phyloP scores from a whole-genome alignment of 768 basidiomycete genomes.

The Mycena belliarum region DNA sequence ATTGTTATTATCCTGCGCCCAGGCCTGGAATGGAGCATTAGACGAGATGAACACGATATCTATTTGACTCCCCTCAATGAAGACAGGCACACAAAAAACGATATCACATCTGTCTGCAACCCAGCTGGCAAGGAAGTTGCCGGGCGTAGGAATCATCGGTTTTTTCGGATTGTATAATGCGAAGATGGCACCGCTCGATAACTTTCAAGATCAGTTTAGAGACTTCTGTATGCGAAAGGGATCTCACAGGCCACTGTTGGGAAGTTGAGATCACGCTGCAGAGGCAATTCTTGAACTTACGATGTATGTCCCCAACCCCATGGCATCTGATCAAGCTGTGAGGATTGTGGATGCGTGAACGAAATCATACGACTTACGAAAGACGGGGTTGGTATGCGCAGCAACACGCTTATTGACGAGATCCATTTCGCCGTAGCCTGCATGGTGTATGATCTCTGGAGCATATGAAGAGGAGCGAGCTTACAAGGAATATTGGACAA shows the following conservation, averaged over 20 bases:
- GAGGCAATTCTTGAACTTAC: not conserved
- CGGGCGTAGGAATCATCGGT: not conserved
- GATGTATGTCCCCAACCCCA: constrained; percentile 3
- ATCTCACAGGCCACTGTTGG: constrained; percentile 6
- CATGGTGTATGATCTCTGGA: too few relatives aligned
- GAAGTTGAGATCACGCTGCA: not conserved
- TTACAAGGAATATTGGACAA: constrained; percentile 8
- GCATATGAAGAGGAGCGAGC: not conserved
- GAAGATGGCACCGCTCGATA: constrained; percentile 3
- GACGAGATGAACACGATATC: not conserved
- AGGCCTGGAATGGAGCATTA: not conserved
- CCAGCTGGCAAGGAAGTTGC: constrained; percentile 6
- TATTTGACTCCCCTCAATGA: not conserved
- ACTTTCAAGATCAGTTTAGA: not conserved
- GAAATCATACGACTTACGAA: not conserved
- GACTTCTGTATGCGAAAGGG: not conserved
- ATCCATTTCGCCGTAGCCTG: constrained; percentile 9
- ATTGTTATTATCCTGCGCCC: constrained; percentile 1
- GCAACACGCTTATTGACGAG: not conserved
- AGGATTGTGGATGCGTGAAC: not conserved
- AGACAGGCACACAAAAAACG: constrained; percentile 5
- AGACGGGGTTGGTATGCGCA: constrained; percentile 4
- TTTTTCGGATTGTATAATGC: not conserved
- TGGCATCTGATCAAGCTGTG: not conserved
- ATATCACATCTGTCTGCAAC: constrained; percentile 6